Evolutionary conservation across 805 yeast species (phyloP), one percentile per base, ranked within the genome.

Genomic region (Candida namnaoensis): DNA sequence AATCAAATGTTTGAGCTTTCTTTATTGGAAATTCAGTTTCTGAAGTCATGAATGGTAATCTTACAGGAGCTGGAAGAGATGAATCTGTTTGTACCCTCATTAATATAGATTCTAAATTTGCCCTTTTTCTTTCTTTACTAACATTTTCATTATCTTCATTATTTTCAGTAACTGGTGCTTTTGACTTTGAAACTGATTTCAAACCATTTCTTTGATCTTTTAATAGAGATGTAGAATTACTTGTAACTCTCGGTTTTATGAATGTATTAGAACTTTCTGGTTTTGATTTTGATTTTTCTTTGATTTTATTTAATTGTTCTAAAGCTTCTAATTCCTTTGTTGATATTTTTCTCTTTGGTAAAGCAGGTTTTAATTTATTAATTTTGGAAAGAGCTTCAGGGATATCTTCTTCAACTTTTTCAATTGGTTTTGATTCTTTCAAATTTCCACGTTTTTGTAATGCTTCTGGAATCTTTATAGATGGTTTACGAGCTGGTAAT

Each of bases 1-100:
- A 25, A 40, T 51, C 51, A 34, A 56, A 50, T 1, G 60, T 53
- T n/a, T 48, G 36, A 6, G 58, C 55, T 36, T 44, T 54, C 38
- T 45, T 44, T 3, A 48, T 7, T 46, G 13, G 44, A 45, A 24
- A 41, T 14, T 14, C 48, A 10, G 34, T 34, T n/a, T 37, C 37
- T 14, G 26, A 9, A 11, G 8, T 14, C 26, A 15, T 36, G 25
- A 39, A 35, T 28, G 40, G 35, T 24, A 37, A 34, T 34, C 32
- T 27, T 24, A 30, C 35, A 26, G 40, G 37, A 2, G 26, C 8
- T 19, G 38, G 25, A 3, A 47, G 40, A 5, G 36, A 32, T 14
- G 54, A 45, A 15, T 49, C 50, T 0, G 58, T 56, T 15, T 48
- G 46, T 5, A 27, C 37, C 32, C 38, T 40, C 32, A 35, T 13